A percentile compares a stretch with the other conserved stretches of the same genome.
Conservation (phyloP, 2,329 filamentous ascomycete species). For the Aspergillus sp. region DNA sequence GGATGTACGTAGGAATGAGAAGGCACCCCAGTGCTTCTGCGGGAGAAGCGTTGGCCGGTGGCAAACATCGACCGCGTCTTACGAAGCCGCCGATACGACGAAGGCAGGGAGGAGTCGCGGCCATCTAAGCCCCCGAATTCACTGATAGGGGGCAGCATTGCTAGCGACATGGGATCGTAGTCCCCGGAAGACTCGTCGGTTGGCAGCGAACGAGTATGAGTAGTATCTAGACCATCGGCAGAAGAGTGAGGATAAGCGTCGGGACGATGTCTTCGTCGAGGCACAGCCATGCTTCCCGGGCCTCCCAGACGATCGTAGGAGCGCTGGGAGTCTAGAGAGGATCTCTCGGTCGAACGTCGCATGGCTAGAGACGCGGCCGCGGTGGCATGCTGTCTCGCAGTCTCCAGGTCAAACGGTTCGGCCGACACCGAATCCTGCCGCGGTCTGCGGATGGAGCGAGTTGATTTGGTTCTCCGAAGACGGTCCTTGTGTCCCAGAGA, state of each 20-base stretch:
- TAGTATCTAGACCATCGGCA: slow-evolving; percentile 10
- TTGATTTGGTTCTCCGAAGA: slow-evolving; percentile 40
- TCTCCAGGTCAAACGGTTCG: slow-evolving; percentile 30
- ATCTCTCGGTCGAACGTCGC: slow-evolving; percentile 34
- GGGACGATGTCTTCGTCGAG: slow-evolving; percentile 23
- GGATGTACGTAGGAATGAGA: slow-evolving; percentile 10
- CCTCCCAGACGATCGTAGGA: slow-evolving; percentile 33
- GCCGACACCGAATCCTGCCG: slow-evolving; percentile 21
- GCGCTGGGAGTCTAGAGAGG: slow-evolving; percentile 24
- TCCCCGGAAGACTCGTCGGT: neutral
- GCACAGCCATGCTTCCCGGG: slow-evolving; percentile 24
- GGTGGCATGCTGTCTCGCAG: slow-evolving; percentile 35
- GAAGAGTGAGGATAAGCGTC: slow-evolving; percentile 14
- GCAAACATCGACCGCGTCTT: slow-evolving; percentile 51
- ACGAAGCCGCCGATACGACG: slow-evolving; percentile 47
- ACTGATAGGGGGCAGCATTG: slow-evolving; percentile 27
- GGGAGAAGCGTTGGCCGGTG: slow-evolving; percentile 34
- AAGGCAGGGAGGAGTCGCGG: slow-evolving; percentile 41
- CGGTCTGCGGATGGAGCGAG: slow-evolving; percentile 36
- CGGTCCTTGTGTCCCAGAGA: slow-evolving; percentile 29
- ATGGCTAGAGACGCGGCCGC: slow-evolving; percentile 46
- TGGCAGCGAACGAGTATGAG: slow-evolving; percentile 1
- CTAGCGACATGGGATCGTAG: slow-evolving; percentile 14
- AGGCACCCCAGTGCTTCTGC: slow-evolving; percentile 15
- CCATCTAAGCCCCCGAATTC: slow-evolving; percentile 36